Conservation (phyloP, 164 flowering plant genomes). For the Stephania yunnanensis region DNA sequence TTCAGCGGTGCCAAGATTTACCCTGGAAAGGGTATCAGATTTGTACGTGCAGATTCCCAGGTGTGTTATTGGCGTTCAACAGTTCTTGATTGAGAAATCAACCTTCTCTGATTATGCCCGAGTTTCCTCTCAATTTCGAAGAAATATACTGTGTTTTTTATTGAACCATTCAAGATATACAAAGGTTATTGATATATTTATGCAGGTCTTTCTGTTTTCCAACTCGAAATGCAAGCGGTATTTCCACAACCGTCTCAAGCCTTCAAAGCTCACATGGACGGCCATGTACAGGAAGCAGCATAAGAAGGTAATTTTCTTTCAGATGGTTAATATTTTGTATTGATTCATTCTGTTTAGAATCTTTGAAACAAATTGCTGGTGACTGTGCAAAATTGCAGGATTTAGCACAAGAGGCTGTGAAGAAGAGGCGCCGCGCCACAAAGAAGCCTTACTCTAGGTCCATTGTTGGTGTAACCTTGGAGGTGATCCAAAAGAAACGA, state of each 20-base stretch:
- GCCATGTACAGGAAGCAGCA: conserved; percentile 59
- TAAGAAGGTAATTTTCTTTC: conserved; percentile 34
- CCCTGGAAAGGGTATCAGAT: conserved; percentile 47
- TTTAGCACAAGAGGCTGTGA: conserved; percentile 35
- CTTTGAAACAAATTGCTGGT: no score
- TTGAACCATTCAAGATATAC: background rate
- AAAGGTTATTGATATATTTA: background rate
- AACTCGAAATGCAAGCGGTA: conserved; percentile 85
- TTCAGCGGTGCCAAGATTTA: conserved; percentile 48
- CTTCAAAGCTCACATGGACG: conserved; percentile 73
- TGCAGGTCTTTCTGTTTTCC: conserved; percentile 46
- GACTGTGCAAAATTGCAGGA: conserved; percentile 19
- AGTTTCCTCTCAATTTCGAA: background rate
- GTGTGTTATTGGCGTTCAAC: conserved; percentile 12
- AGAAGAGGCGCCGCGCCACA: conserved; percentile 41
- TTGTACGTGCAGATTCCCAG: conserved; percentile 41
- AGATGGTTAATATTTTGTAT: background rate
- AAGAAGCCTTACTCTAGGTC: conserved; percentile 48
- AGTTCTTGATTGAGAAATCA: background rate
- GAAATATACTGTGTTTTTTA: background rate
- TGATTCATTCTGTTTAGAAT: no score
- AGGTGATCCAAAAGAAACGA: conserved; percentile 44
- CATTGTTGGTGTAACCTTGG: conserved; percentile 44
- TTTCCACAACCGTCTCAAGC: conserved; percentile 77
- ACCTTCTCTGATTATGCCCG: background rate